Percentiles rank a stretch among this genome's conserved stretches.
These are phyloP conservation scores for Candida xiaguanensis DNA, from an alignment of 805 yeast genomes.

Conservation along the genomic window DNA sequence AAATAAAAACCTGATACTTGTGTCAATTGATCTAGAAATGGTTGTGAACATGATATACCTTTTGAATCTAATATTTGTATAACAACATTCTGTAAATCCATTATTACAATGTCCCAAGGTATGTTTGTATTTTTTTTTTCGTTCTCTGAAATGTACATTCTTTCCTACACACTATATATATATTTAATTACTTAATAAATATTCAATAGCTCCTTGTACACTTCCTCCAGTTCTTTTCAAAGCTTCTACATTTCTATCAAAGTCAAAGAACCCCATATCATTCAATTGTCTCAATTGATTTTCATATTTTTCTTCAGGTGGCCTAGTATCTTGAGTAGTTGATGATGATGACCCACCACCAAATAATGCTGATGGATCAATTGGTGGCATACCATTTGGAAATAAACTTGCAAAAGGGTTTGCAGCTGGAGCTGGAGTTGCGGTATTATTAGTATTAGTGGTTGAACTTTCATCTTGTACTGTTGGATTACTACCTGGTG, in stretches of 20 bases:
- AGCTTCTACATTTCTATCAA: slow-evolving; percentile 88
- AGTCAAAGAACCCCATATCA: slow-evolving; percentile 73
- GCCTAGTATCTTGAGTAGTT: slow-evolving; percentile 37
- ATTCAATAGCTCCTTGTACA: slow-evolving; percentile 95
- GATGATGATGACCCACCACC: slow-evolving; percentile 33
- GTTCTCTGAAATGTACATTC: too few species aligned
- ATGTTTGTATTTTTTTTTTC: too few species aligned
- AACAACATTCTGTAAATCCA: slow-evolving; percentile 10
- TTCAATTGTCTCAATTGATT: slow-evolving; percentile 42
- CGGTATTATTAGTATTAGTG: slow-evolving; percentile 5
- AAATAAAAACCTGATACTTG: slow-evolving; percentile 28
- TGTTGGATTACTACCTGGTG: slow-evolving; percentile 10
- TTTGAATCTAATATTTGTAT: slow-evolving; percentile 12
- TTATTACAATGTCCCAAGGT: too few species aligned
- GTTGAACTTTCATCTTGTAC: slow-evolving; percentile 10
- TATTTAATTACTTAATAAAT: slow-evolving; percentile 44
- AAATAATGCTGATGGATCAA: slow-evolving; percentile 53
- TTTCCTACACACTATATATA: too few species aligned
- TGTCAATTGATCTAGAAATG: slow-evolving; percentile 26
- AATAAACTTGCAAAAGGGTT: slow-evolving; percentile 40
- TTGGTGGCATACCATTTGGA: slow-evolving; percentile 32
- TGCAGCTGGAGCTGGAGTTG: slow-evolving; percentile 19
- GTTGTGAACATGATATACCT: slow-evolving; percentile 19
- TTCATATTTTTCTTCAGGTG: slow-evolving; percentile 45
- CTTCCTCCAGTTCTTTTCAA: slow-evolving; percentile 94